Evolutionary conservation across 306 rosid genomes (phyloP), one percentile per base, ranked within the genome.

Genomic region (Sindora glabra): DNA sequence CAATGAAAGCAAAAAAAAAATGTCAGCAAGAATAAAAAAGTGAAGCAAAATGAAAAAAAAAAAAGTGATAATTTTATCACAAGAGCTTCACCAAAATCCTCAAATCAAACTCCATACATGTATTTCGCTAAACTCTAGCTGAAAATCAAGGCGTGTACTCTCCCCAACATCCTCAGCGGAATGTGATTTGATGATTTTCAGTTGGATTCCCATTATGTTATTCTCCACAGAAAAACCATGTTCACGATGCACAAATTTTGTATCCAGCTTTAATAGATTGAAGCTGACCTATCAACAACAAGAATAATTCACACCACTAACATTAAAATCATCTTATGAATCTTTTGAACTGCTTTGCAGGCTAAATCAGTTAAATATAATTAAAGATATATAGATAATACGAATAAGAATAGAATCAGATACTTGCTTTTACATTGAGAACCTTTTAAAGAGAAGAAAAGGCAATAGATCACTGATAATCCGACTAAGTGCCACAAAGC

Each of bases 51-150:
- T n/a, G 68, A 59, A 73, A 62, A 33, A 41, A 42, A 48, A 16
- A 25, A 39, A 40, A 61, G 34, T 13, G 47, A 47, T 26, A 71
- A 77, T 19, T 16, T 62, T 39, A 65, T 40, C 44, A 56, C 12
- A 52, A 68, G 57, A 53, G 41, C 45, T 71, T 69, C 59, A 64
- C 73, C 49, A 74, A 66, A 46, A 61, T 50, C 44, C 32, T 46
- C 42, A 72, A n/a, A 64, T 56, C 70, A 51, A 16, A 59, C 25
- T 37, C 72, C 90, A 16, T 89, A 94, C 99, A 77, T 94, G 97
- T 77, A 94, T 94, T 80, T 94, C 95, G 67, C 94, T 86, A 64
- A 89, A 89, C 64, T 89, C 99, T 81, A 94, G 65, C 61, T 82
- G 97, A 59, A 89, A 73, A 77, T 94, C 95, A 70, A 89, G 82